These are phyloP conservation scores for Trichosporon faecale DNA, from an alignment of 1,284 basidiomycete species.

Conservation along the genomic window DNA sequence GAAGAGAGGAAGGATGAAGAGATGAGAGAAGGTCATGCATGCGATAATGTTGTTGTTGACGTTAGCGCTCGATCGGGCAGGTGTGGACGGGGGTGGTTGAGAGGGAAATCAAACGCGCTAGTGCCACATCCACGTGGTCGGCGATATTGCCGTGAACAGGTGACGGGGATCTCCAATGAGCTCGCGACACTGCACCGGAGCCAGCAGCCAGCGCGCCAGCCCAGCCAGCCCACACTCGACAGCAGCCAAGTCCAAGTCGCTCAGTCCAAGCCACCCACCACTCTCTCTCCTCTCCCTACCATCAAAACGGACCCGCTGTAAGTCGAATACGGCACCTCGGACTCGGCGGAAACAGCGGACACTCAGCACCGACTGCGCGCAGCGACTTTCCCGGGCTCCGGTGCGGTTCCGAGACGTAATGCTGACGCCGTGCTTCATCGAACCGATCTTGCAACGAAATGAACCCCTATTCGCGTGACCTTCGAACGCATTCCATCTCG, in stretches of 20 bases:
- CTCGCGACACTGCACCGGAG: not conserved
- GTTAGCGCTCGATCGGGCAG: not conserved
- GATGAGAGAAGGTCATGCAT: not conserved
- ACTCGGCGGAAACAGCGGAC: not conserved
- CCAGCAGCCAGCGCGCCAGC: not conserved
- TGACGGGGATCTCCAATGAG: conserved; percentile 6
- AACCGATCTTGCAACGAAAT: not conserved
- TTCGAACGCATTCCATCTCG: conserved; percentile 12
- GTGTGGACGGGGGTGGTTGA: not conserved
- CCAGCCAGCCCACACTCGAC: conserved; percentile 5
- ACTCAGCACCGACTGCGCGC: not conserved
- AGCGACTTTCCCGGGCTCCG: not conserved
- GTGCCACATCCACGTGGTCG: conserved; percentile 14
- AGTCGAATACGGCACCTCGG: not conserved
- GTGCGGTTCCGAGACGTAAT: not conserved
- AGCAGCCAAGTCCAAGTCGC: conserved; percentile 1
- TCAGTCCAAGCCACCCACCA: not conserved
- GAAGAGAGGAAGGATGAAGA: not conserved
- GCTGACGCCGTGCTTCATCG: conserved; percentile 11
- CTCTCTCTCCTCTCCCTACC: conserved; percentile 4
- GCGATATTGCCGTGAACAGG: conserved; percentile 8
- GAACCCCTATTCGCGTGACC: not conserved
- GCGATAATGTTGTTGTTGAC: conserved; percentile 9
- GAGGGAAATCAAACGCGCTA: conserved; percentile 24
- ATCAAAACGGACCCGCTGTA: conserved; percentile 16